Evolutionary conservation across 2,329 filamentous ascomycete species (phyloP), one percentile per base, ranked within the genome.

Genomic region (Shiraia sp.): DNA sequence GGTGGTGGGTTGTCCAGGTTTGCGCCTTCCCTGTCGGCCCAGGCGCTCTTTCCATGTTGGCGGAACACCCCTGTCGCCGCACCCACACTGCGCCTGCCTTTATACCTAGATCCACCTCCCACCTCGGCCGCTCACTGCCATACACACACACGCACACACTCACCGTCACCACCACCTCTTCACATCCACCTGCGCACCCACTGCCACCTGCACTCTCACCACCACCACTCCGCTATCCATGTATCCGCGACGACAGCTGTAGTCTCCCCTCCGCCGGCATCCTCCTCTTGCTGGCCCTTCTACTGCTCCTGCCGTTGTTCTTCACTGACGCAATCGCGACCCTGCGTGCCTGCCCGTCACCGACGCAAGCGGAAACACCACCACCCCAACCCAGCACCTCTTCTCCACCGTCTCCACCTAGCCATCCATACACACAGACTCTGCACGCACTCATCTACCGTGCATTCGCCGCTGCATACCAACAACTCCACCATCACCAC

Each of bases 371-470:
- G 47, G 50, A 34, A 32, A 44, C 14, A 27, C 37, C 28, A 32
- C 30, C 15, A 4, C 10, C 15, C 15, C n/a, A 19, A 40, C 6
- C 14, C 34, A 13, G 32, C 17, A 43, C 39, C 28, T 19, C 36
- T 26, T 16, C 6, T 10, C 36, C 43, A 40, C 13, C 40, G 14
- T 33, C 37, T 24, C 42, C 19, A 22, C 19, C 36, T 24, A 62
- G 73, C 51, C 26, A 97, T 97, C 92, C 89, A 90, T 75, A 84
- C 88, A 66, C 81, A 82, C 73, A 22, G 19, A 22, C 19, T 5
- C 8, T 5, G 19, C 19, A 22, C 19, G 8, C 19, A 22, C n/a
- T n/a, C n/a, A n/a, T n/a, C n/a, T n/a, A n/a, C n/a, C n/a, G n/a
- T n/a, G n/a, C n/a, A n/a, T n/a, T n/a, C n/a, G n/a, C n/a, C n/a